Evolutionary conservation across 176 grass and related monocot genomes (phyloP), one percentile per base, ranked within the genome.

Genomic region (Stipa capillata): DNA sequence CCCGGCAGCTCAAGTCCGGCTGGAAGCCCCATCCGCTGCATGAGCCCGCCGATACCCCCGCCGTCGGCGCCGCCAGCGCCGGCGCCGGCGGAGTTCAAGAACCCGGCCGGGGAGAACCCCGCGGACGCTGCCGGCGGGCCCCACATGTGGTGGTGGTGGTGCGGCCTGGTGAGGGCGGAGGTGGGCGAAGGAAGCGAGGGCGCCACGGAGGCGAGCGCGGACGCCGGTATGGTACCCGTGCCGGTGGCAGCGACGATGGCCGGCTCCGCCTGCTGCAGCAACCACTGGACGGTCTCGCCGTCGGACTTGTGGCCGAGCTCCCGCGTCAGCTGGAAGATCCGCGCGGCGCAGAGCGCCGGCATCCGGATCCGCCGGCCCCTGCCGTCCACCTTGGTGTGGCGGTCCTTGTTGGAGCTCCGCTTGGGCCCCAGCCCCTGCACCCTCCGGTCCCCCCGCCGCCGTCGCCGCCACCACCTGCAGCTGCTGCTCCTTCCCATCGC

Each of bases 251-350:
- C 91, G 71, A 94, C 81, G 85, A 94, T 94, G 71, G 91, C 86
- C 49, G 88, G 85, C 75, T 94, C 91, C 0, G 91, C 91, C 71
- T 94, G 91, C 91, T 94, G 91, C 42, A 94, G 79, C 54, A 94
- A 88, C 91, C 91, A 94, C 88, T 94, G 91, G 35, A 94, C 86
- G 15, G 91, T 94, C 91, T 94, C 91, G n/a, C 91, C 91, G 75
- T 94, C 91, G 28, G 91, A 94, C 83, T 94, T 94, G 70, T 94
- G 91, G 25, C 91, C 91, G 6, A 94, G 80, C 80, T 94, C 91
- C 70, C 91, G 21, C 41, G 91, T 94, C 18, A 94, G 71, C 91
- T 94, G 91, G 62, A 94, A 94, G 88, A 94, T 94, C 79, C 91
- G 82, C 9, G 91, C 91, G 16, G 91, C 91, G 85, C 91, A 94